Conservation (phyloP, 257 asterid species). For the Solanum pennellii region DNA sequence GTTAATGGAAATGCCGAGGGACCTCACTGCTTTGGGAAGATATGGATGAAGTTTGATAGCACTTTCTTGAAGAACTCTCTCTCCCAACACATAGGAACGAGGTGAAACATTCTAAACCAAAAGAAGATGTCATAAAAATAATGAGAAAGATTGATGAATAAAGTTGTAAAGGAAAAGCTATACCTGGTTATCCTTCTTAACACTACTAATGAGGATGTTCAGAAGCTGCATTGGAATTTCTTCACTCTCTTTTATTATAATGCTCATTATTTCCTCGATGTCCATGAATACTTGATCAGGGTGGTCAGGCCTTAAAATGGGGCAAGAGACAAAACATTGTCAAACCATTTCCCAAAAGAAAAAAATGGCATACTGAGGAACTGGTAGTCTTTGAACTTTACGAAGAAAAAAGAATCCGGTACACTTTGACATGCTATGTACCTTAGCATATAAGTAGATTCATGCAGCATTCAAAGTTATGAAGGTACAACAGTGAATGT, state of each 20-base stretch:
- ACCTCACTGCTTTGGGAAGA: conserved; percentile 2
- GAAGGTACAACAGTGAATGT: background rate
- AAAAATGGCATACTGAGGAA: background rate
- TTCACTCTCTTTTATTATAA: conserved; percentile 41
- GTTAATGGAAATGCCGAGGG: background rate
- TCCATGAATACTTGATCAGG: conserved; percentile 21
- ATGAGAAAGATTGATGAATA: background rate
- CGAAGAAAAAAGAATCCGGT: background rate
- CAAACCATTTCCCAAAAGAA: background rate
- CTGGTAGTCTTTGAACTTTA: background rate
- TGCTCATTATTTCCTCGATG: conserved; percentile 42
- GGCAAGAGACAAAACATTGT: background rate
- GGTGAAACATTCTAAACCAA: conserved; percentile 9
- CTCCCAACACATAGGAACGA: conserved; percentile 8
- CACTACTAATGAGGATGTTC: conserved; percentile 38
- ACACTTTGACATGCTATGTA: background rate
- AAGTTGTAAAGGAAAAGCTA: background rate
- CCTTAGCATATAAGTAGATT: background rate
- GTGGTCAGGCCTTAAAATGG: conserved; percentile 27
- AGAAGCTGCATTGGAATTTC: conserved; percentile 39
- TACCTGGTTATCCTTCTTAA: conserved; percentile 44
- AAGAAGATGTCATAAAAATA: background rate
- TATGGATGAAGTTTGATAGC: background rate
- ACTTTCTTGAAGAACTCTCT: conserved; percentile 3
- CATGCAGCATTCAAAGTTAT: background rate